Conservation (phyloP, 768 basidiomycete genomes). For the Boletus edulis region DNA sequence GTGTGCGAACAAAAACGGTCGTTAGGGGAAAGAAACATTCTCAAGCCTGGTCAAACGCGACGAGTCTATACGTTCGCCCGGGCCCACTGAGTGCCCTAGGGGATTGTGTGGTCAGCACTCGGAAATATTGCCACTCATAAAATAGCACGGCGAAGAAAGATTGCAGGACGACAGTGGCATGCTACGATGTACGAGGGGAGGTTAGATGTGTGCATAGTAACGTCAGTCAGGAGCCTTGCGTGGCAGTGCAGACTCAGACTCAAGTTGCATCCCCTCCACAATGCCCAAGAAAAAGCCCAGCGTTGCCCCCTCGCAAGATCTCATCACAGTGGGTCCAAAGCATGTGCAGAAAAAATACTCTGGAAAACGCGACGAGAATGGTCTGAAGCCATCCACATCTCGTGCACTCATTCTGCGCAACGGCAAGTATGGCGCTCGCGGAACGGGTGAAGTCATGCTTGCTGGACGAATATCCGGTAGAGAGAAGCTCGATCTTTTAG, state of each 20-base stretch:
- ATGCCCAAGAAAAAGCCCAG: conserved; percentile 35
- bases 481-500: conserved; percentile 78
- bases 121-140: too few relatives aligned
- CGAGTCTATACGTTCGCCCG: conserved; percentile 62
- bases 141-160: not conserved
- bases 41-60: conserved; percentile 42
- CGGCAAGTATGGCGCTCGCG: conserved; percentile 69
- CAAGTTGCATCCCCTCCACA: not conserved
- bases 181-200: conserved; percentile 29
- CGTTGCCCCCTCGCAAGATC: conserved; percentile 32
- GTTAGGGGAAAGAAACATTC: not conserved
- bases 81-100: too few relatives aligned
- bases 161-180: too few relatives aligned
- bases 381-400: conserved; percentile 61
- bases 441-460: conserved; percentile 64
- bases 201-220: too few relatives aligned
- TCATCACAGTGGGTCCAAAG: conserved; percentile 56
- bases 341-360: conserved; percentile 40
- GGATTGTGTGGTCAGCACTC: not conserved
- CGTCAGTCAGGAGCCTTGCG: not conserved
- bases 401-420: conserved; percentile 73
- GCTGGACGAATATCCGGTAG: conserved; percentile 64
- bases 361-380: conserved; percentile 46
- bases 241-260: not conserved
- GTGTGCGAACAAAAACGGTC: too few relatives aligned